Conservation (phyloP, 169 alveolate species). For the Plasmodium inui region DNA sequence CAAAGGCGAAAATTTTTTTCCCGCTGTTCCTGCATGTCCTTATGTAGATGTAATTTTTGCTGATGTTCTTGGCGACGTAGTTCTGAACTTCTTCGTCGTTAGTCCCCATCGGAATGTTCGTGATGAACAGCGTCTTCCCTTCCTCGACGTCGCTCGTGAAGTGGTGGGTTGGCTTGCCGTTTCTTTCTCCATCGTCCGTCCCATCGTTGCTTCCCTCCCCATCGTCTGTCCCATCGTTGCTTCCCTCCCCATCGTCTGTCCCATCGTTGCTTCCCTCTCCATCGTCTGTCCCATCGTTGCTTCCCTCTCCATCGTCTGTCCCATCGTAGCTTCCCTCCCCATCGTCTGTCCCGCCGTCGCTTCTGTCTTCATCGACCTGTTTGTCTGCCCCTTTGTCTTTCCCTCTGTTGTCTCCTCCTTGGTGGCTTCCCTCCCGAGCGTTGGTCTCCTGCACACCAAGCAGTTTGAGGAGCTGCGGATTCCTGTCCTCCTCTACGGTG, state of each 20-base stretch:
- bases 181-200: background rate
- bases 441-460: background rate
- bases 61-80: constrained; percentile 39
- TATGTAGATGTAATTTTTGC: constrained; percentile 35
- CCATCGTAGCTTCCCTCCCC: background rate
- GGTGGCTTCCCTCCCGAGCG: background rate
- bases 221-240: background rate
- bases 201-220: background rate
- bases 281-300: background rate
- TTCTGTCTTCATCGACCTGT: too few species aligned
- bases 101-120: constrained; percentile 45
- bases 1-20: constrained; percentile 46
- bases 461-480: background rate
- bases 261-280: background rate
- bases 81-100: constrained; percentile 51
- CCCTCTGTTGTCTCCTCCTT: background rate
- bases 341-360: background rate
- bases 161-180: background rate
- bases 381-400: background rate
- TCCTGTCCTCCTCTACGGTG: constrained; percentile 3
- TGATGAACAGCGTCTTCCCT: constrained; percentile 70
- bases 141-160: constrained; percentile 21
- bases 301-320: background rate
- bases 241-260: background rate
- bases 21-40: constrained; percentile 20